Base-by-base conservation (phyloP, 2,329 filamentous ascomycete species). In the Gnomoniopsis sp. region DNA sequence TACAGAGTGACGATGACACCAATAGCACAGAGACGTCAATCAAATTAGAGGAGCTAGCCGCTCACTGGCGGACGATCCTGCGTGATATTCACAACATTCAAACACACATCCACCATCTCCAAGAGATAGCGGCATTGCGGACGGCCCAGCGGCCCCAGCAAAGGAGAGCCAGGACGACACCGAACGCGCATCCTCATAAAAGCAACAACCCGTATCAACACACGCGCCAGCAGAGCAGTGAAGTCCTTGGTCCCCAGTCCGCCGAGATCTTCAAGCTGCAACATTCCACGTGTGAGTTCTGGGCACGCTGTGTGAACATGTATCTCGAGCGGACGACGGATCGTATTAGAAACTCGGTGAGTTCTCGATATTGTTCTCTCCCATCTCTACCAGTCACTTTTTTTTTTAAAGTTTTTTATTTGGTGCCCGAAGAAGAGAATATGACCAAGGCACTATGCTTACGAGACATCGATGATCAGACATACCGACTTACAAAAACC, bases 201-300 rank as follows among this genome's bases (percentile, higher is more conserved):
- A 34, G 53, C n/a, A 38, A 19, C 33, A 55, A n/a, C 33, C 41
- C 43, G 3, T 50, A 41, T 34, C 46, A 23, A 15, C 61, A 61
- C 55, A 61, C 58, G 15, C 58, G 61, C 19, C 60, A 62, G 47
- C 44, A 57, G 53, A 59, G 57, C 33, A 62, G 60, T 26, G 60
- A 62, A 12, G 60, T 62, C 12, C 53, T 62, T 17, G 60, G 60
- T 1, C 60, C 60, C 3, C 60, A 55, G 10, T 53, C 60, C 7
- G 36, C 53, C 2, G 60, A 62, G 57, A 51, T 62, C n/a, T 34
- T 62, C 2, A 53, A 62, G 60, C 33, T 62, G 36, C 60, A 62
- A 19, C 46, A 57, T 11, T 62, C 60, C 11, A 62, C 60, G 12
- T 62, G 60, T 26, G 60, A 62, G 49, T 62, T 62, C 30, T 62